Percentiles rank a stretch among this genome's conserved stretches.
Conservation (phyloP, 148 eudicot species). For the Rhododendron griersonianum region DNA sequence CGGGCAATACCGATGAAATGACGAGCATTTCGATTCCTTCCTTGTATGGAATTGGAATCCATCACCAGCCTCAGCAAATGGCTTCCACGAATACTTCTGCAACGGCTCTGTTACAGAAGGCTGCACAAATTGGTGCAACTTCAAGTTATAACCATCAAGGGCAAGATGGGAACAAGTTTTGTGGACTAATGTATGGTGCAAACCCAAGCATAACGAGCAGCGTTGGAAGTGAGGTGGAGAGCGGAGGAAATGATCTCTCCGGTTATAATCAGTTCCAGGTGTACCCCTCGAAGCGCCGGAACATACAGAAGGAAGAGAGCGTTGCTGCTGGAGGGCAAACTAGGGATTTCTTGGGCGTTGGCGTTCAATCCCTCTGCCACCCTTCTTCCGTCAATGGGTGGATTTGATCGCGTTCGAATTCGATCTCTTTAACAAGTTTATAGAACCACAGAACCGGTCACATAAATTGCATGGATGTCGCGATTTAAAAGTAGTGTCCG, state of each 20-base stretch:
- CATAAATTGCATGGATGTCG: background rate
- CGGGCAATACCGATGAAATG: conserved; percentile 2
- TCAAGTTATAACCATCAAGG: conserved; percentile 30
- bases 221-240: conserved; percentile 38
- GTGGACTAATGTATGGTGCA: conserved; percentile 38
- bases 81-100: conserved; percentile 54
- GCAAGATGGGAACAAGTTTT: conserved; percentile 27
- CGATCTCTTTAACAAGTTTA: background rate
- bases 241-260: conserved; percentile 39
- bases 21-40: conserved; percentile 29
- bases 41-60: conserved; percentile 59
- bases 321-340: conserved; percentile 49
- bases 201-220: conserved; percentile 35
- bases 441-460: background rate
- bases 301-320: conserved; percentile 32
- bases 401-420: conserved; percentile 31
- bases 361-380: conserved; percentile 46
- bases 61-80: conserved; percentile 33
- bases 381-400: conserved; percentile 67
- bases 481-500: background rate
- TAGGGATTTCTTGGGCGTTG: conserved; percentile 81
- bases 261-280: conserved; percentile 24
- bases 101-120: conserved; percentile 78
- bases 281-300: conserved; percentile 52
- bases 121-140: conserved; percentile 72